Conservation (phyloP, 116 monocot species). For the Phalaenopsis hybrid region DNA sequence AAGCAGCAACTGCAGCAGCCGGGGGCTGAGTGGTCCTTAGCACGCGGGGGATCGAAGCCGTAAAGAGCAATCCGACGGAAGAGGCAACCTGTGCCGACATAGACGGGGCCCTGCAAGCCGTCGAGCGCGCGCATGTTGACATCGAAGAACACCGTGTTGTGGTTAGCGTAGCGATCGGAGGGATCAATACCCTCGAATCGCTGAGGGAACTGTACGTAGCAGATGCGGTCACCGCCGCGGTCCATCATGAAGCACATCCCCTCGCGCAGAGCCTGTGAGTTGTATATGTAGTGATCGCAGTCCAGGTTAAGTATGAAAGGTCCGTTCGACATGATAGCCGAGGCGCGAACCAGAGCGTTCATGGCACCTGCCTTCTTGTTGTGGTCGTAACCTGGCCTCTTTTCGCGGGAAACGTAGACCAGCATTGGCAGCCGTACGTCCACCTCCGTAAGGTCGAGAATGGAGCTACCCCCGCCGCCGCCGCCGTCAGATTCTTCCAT, state of each 20-base stretch:
- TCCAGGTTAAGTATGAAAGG: constrained; percentile 20
- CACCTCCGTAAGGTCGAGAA: constrained; percentile 9
- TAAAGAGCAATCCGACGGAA: constrained; percentile 25
- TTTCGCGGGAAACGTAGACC: constrained; percentile 14
- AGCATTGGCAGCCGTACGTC: constrained; percentile 15
- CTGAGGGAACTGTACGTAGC: constrained; percentile 40
- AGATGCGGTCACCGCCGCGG: constrained; percentile 26
- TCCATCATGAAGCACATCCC: constrained; percentile 23
- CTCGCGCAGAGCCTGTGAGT: constrained; percentile 11
- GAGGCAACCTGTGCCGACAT: constrained; percentile 20
- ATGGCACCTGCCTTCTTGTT: constrained; percentile 19
- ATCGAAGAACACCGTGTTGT: constrained; percentile 24
- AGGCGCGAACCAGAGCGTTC: constrained; percentile 19
- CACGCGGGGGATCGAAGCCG: constrained; percentile 17
- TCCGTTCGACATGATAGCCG: constrained; percentile 16
- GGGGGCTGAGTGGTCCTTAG: constrained; percentile 7
- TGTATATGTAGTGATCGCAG: constrained; percentile 18
- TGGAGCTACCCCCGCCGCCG: not conserved
- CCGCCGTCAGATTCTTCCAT: not conserved
- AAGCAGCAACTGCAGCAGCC: constrained; percentile 2
- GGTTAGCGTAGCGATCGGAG: constrained; percentile 38
- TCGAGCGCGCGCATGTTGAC: constrained; percentile 17
- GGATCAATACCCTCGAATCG: constrained; percentile 44
- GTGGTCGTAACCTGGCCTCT: constrained; percentile 16
- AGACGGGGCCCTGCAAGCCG: constrained; percentile 17